phyloP scores from a whole-genome alignment of 345 rosid species.

The Abelmoschus esculentus region DNA sequence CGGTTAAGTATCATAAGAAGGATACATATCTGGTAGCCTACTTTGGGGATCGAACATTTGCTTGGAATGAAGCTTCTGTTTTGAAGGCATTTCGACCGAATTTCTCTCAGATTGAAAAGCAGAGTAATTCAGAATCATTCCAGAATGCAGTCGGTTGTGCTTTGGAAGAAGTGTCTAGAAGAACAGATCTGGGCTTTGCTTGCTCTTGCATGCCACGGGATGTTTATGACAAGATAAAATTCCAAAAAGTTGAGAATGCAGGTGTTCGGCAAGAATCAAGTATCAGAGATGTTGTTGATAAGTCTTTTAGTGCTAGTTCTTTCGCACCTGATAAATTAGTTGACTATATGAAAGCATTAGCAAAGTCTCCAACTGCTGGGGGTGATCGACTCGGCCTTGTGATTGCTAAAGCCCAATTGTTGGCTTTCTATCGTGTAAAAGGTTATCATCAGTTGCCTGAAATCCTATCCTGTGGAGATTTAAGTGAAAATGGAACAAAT shows the following conservation, averaged over 20 bases:
- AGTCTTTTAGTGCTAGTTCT: conserved; percentile 19
- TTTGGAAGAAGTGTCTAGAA: conserved; percentile 54
- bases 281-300: conserved; percentile 26
- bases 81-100: conserved; percentile 52
- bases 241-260: conserved; percentile 47
- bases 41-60: conserved; percentile 73
- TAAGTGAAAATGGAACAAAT: conserved; percentile 27
- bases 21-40: conserved; percentile 63
- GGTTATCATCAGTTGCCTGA: conserved; percentile 51
- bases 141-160: conserved; percentile 59
- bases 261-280: conserved; percentile 44
- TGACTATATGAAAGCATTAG: conserved; percentile 44
- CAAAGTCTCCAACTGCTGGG: conserved; percentile 36
- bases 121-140: conserved; percentile 46
- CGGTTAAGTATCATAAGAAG: conserved; percentile 48
- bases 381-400: conserved; percentile 46
- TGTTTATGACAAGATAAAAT: conserved; percentile 28
- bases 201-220: conserved; percentile 45
- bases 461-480: conserved; percentile 29
- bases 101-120: conserved; percentile 49
- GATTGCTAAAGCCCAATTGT: conserved; percentile 49
- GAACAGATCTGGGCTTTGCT: conserved; percentile 46
- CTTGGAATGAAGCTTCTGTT: conserved; percentile 58
- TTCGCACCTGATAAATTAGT: conserved; percentile 45
- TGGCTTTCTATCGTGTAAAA: conserved; percentile 42